A percentile compares a stretch with the other conserved stretches of the same genome.
phyloP scores from a whole-genome alignment of 2,329 filamentous ascomycete species.

The Phialocephala sp. region DNA sequence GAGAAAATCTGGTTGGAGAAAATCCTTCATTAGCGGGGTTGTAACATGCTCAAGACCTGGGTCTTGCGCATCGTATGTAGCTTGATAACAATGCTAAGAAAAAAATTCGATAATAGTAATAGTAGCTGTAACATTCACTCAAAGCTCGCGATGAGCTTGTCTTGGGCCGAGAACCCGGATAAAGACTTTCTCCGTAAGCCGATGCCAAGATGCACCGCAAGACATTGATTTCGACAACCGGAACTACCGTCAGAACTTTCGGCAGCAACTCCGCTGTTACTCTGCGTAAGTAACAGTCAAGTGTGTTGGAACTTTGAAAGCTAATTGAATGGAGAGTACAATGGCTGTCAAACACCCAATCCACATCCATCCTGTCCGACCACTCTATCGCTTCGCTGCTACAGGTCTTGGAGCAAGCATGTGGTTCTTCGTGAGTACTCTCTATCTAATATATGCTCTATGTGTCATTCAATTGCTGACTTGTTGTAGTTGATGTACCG shows the following conservation, averaged over 20 bases:
- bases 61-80: conserved; percentile 16
- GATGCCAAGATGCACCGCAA: neutral
- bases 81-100: neutral
- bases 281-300: conserved; percentile 16
- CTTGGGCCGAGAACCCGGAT: neutral
- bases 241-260: neutral
- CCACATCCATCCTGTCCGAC: conserved; percentile 64
- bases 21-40: conserved; percentile 12
- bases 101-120: conserved; percentile 1
- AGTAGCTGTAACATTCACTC: neutral
- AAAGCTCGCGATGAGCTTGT: neutral
- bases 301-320: neutral
- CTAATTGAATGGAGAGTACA: conserved; percentile 27
- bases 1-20: neutral
- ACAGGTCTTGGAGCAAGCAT: conserved; percentile 92
- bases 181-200: neutral
- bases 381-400: conserved; percentile 82
- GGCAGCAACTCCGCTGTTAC: neutral
- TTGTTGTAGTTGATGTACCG: conserved; percentile 85
- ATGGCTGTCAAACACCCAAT: conserved; percentile 54
- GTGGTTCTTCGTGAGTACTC: conserved; percentile 92
- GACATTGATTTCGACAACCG: neutral
- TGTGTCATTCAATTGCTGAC: conserved; percentile 25
- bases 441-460: neutral
- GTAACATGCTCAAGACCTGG: conserved; percentile 15